Base-by-base conservation (phyloP, 2,329 filamentous ascomycete species). In the Fusarium cicatricum region DNA sequence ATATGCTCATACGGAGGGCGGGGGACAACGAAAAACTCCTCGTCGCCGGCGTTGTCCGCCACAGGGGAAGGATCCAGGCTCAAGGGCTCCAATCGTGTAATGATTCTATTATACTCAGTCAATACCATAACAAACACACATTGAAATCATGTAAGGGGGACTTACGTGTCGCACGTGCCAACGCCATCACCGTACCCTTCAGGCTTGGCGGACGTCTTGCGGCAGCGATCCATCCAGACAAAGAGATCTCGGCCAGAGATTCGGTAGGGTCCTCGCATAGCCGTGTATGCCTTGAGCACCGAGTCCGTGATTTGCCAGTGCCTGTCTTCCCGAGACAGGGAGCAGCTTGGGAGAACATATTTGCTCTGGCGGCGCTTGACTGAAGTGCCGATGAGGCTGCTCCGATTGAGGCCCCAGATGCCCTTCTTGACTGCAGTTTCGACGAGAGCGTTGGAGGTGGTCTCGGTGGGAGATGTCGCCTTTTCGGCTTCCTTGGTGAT, bases 231-330 rank as follows among this genome's bases (percentile, higher is more conserved):
- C 40, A 67, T 66, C 70, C 67, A 70, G 9, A 50, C 55, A 33
- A 71, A 68, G 14, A 75, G 49, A 2, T 73, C 66, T 16, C 70
- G 68, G 1, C 60, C 56, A 3, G 58, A 55, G 7, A 62, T 58
- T 11, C 57, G 55, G 11, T 62, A 53, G 7, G 70, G 66, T 2
- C 73, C 73, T 15, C 70, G 70, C 71, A 77, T 72, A 12, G 70
- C 67, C 9, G 61, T 62, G 50, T 76, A 77, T 1, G 73, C 70
- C 43, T 68, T 60, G 34, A 76, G 55, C 37, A 59, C 64, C 2
- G 68, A 66, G n/a, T 64, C 49, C 5, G 68, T 64, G 29, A 72
- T 38, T 37, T 54, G 43, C 43, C 43, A 46, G n/a, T 28, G 15
- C 15, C 17, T 17, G 2, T 11, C 15, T 14, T n/a, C 12, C 16